phyloP scores from a whole-genome alignment of 2,329 filamentous ascomycete species.

The Calonectria multiphialidica region DNA sequence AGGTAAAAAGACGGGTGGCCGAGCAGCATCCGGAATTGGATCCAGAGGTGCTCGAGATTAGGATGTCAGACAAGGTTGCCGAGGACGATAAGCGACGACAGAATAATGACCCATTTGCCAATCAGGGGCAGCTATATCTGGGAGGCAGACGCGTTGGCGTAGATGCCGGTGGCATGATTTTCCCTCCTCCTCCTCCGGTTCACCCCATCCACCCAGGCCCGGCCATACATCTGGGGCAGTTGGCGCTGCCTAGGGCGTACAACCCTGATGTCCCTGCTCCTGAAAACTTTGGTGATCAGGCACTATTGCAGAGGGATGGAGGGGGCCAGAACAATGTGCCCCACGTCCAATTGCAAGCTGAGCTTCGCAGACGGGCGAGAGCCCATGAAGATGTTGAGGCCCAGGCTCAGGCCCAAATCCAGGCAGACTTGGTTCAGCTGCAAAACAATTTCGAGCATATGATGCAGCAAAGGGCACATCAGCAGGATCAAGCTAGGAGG shows the following conservation, averaged over 20 bases:
- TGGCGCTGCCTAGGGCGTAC: neutral
- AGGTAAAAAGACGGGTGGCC: constrained; percentile 66
- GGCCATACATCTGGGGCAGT: neutral
- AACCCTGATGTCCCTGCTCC: neutral
- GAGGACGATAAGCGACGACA: constrained; percentile 53
- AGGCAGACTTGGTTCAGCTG: neutral
- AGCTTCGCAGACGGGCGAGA: neutral
- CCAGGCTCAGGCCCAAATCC: neutral
- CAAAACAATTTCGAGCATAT: constrained; percentile 1
- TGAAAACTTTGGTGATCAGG: neutral
- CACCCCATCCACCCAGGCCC: neutral
- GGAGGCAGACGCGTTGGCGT: neutral
- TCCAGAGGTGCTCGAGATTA: constrained; percentile 68
- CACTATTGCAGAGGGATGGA: neutral
- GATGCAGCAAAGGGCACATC: neutral
- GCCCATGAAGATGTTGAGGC: neutral
- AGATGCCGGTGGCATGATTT: neutral
- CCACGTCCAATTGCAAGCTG: neutral
- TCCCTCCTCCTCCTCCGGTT: neutral
- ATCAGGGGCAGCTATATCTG: neutral
- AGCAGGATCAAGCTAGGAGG: neutral
- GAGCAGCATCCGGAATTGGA: constrained; percentile 72
- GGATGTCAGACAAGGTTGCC: constrained; percentile 66
- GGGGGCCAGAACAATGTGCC: neutral
- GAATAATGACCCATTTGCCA: neutral